Evolutionary conservation across 768 basidiomycete species (phyloP).

Genomic region (Tubosaeta sp.): DNA sequence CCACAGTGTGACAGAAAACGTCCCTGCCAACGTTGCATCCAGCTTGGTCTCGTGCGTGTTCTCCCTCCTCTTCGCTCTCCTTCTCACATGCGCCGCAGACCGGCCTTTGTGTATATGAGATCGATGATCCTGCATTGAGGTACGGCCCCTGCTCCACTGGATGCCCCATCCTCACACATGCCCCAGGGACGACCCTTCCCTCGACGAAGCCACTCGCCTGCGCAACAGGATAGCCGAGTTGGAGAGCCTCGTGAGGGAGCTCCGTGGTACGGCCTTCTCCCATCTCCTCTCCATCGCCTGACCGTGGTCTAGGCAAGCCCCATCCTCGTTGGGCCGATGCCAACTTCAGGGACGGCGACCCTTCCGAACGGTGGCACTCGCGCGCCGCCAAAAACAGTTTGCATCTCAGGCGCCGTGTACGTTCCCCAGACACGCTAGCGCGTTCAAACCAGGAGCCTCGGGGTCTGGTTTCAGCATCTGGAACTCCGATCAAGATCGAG

Average conservation of each 20-base stretch:
- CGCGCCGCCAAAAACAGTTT: conserved; percentile 67
- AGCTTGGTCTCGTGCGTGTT: conserved; percentile 71
- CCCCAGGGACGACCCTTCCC: conserved; percentile 74
- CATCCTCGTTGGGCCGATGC: conserved; percentile 84
- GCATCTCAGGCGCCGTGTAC: conserved; percentile 38
- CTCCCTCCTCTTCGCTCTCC: conserved; percentile 1
- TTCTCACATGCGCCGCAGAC: conserved; percentile 46
- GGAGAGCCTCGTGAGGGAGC: conserved; percentile 85
- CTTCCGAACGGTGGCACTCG: conserved; percentile 84
- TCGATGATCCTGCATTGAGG: conserved; percentile 84
- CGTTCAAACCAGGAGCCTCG: conserved; percentile 35
- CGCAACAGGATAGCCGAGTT: conserved; percentile 89
- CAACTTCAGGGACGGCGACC: conserved; percentile 74
- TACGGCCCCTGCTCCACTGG: conserved; percentile 23
- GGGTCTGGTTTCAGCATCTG: conserved; percentile 40
- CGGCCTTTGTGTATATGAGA: conserved; percentile 92
- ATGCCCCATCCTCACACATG: background rate
- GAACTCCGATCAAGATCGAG: conserved; percentile 69
- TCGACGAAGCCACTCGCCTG: conserved; percentile 84
- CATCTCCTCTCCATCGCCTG: conserved; percentile 4
- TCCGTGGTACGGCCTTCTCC: conserved; percentile 54
- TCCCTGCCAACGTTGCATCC: conserved; percentile 87
- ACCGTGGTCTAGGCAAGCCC: conserved; percentile 59
- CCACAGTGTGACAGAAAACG: conserved; percentile 80
- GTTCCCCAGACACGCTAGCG: conserved; percentile 34